phyloP scores from a whole-genome alignment of 306 rosid genomes.

The Canavalia ensiformis region DNA sequence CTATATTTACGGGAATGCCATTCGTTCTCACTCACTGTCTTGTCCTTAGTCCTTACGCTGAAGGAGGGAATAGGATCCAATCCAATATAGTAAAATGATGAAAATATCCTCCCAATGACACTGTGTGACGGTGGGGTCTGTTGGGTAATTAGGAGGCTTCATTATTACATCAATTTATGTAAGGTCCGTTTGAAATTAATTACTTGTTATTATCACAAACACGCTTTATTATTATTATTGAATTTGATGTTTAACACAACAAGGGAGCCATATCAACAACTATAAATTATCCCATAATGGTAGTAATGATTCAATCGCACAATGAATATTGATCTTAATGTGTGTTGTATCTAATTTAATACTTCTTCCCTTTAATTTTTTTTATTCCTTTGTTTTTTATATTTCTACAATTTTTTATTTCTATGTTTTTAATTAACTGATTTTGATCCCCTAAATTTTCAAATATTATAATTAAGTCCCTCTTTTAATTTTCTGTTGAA shows the following conservation, averaged over 20 bases:
- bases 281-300: too few species aligned
- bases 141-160: constrained; percentile 8
- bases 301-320: too few species aligned
- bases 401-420: too few species aligned
- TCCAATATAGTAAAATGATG: background rate
- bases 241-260: background rate
- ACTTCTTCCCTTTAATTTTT: too few species aligned
- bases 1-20: constrained; percentile 20
- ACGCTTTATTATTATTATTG: background rate
- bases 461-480: too few species aligned
- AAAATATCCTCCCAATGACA: background rate
- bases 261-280: background rate
- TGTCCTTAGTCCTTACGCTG: background rate
- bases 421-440: too few species aligned
- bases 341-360: too few species aligned
- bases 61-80: background rate
- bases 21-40: background rate
- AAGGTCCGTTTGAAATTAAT: constrained; percentile 20
- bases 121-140: constrained; percentile 39
- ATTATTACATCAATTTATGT: constrained; percentile 30
- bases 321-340: too few species aligned
- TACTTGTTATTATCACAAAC: background rate
- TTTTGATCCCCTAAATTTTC: too few species aligned
- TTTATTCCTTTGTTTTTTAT: too few species aligned
- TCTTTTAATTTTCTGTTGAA: too few species aligned